These are phyloP conservation scores for Mycosphaerella sp. DNA, from an alignment of 2,329 filamentous ascomycete genomes.

Conservation along the genomic window DNA sequence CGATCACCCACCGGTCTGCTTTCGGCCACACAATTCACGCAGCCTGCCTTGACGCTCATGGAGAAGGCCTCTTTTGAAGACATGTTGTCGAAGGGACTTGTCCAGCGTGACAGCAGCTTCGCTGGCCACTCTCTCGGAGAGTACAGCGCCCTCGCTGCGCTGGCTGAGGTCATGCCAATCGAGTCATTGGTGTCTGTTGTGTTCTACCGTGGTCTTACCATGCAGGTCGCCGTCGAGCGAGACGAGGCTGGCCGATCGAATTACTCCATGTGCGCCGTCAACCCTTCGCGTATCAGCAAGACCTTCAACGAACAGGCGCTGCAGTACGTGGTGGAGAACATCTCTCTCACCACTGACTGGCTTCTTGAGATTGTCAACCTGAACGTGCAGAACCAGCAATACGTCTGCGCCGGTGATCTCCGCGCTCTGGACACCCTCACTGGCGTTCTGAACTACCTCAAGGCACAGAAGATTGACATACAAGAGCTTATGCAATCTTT, in stretches of 20 bases:
- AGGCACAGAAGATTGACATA: constrained; percentile 95
- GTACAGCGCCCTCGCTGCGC: constrained; percentile 91
- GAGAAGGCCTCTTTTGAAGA: constrained; percentile 99
- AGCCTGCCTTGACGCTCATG: constrained; percentile 95
- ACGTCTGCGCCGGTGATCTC: constrained; percentile 61
- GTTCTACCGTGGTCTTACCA: constrained; percentile 97
- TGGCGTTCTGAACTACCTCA: constrained; percentile 88
- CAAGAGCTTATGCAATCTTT: constrained; percentile 82
- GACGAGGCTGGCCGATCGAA: constrained; percentile 89
- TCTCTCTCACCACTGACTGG: constrained; percentile 90
- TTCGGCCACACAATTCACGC: constrained; percentile 97
- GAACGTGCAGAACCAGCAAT: constrained; percentile 65
- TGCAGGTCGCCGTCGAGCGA: constrained; percentile 98
- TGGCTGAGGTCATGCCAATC: constrained; percentile 99
- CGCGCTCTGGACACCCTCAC: constrained; percentile 60
- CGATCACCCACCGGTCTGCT: constrained; percentile 88
- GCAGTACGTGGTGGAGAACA: constrained; percentile 94
- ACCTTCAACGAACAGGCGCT: constrained; percentile 97
- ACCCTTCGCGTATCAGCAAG: constrained; percentile 95
- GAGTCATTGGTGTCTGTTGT: constrained; percentile 97
- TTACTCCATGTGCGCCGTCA: constrained; percentile 99
- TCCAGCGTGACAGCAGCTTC: constrained; percentile 93
- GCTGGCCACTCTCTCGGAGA: constrained; percentile 97
- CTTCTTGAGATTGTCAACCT: constrained; percentile 99
- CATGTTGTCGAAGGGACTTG: constrained; percentile 94